Base-by-base conservation (phyloP, 768 basidiomycete species). In the button mushroom (Agaricus bisporus) region DNA sequence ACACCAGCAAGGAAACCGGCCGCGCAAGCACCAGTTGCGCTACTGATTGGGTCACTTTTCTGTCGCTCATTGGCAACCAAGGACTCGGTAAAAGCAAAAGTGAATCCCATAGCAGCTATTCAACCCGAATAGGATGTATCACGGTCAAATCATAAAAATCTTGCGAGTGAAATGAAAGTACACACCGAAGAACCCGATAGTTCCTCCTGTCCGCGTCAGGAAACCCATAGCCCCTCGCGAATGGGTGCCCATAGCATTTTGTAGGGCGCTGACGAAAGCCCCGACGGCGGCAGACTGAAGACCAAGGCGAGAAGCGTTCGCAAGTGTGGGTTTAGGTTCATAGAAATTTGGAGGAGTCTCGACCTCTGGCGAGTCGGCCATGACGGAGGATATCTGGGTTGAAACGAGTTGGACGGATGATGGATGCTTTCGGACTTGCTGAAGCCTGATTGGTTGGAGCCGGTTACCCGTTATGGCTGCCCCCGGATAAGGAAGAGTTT, bases 1-100 rank as follows among this genome's bases (percentile, higher is more conserved):
- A 95, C 69, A 49, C 94, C 94, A 28, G 91, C 91, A 58, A 95
- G 71, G 71, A 95, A 92, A 43, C 94, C 94, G 48, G 93, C 93
- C 45, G 93, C 93, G 71, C 93, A 95, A 52, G 88, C 94, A 51
- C 89, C 94, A 48, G 82, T 82, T 43, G 86, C 86, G 46, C 88
- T 87, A 62, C 93, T 97, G 56, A 89, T 62, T 39, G 86, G 75
- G 66, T 98, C 95, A 58, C 91, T 77, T 59, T 73, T 83, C 68
- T 82, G 77, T 51, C 93, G 81, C 56, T 83, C 71, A 69, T 98
- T 98, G 51, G 91, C 90, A 18, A 90, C 82, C 26, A 77, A 70
- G 5, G 89, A 75, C 66, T 95, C 91, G 1, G 89, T 88, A 59
- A 87, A 79, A 9, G 90, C 88, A 64, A 89, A 98, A 4, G 88